A percentile compares a stretch with the other conserved stretches of the same genome.
Evolutionary conservation across 345 rosid species (phyloP).

Genomic region (Erodium maritimum): DNA sequence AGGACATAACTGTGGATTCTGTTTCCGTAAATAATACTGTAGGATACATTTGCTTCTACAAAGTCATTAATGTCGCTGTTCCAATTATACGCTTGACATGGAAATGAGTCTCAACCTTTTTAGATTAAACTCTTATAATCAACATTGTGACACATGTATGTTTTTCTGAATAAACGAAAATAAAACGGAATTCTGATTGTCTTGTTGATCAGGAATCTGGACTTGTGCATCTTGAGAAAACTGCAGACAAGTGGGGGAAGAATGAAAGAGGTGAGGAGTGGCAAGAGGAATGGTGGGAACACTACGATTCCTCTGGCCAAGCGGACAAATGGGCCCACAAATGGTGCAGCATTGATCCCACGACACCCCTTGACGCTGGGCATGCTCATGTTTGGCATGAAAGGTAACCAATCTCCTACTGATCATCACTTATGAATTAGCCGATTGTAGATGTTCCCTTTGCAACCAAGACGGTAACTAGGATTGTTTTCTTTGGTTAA

Average conservation of each 20-base stretch:
- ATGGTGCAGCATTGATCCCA: constrained; percentile 91
- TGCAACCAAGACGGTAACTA: no score
- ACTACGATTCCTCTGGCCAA: constrained; percentile 68
- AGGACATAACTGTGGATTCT: no score
- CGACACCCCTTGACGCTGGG: constrained; percentile 62
- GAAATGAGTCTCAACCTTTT: no score
- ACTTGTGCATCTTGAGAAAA: constrained; percentile 71
- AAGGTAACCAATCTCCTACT: constrained; percentile 34
- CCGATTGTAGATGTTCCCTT: no score
- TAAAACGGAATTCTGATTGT: neutral
- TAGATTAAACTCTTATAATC: no score
- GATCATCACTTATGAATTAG: neutral
- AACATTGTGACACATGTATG: neutral
- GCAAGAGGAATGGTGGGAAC: constrained; percentile 96
- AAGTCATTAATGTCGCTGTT: no score
- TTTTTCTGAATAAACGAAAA: neutral
- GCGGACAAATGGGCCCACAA: constrained; percentile 95
- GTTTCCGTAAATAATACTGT: no score
- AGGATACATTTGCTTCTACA: no score
- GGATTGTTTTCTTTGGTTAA: no score
- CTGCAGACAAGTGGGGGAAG: constrained; percentile 97
- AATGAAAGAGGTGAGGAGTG: constrained; percentile 76
- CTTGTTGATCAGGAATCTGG: constrained; percentile 45
- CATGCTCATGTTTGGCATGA: constrained; percentile 99
- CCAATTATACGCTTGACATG: no score